These are phyloP conservation scores for Aspergillus sp. DNA, from an alignment of 2,329 filamentous ascomycete species.

Conservation along the genomic window DNA sequence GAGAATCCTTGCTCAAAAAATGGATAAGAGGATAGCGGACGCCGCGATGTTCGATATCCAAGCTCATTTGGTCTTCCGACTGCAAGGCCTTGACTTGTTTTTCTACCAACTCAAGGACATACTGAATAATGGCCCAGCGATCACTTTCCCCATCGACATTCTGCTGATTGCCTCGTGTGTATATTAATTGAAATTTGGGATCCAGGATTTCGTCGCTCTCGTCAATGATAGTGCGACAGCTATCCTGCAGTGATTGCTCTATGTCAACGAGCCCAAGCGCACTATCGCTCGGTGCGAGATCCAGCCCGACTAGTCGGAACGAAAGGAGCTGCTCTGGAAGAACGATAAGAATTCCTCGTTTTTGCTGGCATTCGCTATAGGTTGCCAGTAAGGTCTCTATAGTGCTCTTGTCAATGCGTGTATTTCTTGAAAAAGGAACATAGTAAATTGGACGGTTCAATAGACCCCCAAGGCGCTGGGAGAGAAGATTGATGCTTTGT, in stretches of 20 bases:
- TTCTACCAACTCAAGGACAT: conserved; percentile 3
- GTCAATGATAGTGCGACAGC: conserved; percentile 59
- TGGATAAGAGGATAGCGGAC: conserved; percentile 22
- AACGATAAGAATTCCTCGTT: conserved; percentile 56
- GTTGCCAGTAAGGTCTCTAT: conserved; percentile 37
- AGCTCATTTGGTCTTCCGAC: neutral
- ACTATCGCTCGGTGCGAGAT: too few species aligned
- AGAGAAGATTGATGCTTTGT: conserved; percentile 61
- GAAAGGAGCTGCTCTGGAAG: conserved; percentile 66
- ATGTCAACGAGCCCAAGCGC: neutral
- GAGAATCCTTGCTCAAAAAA: conserved; percentile 16
- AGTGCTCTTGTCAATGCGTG: conserved; percentile 30
- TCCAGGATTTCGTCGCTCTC: conserved; percentile 65
- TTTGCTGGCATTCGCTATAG: conserved; percentile 43
- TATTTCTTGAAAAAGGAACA: conserved; percentile 59
- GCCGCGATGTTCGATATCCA: conserved; percentile 16
- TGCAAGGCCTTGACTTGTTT: conserved; percentile 6
- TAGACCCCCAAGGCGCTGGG: conserved; percentile 56
- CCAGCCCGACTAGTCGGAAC: conserved; percentile 51
- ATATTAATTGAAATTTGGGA: conserved; percentile 60
- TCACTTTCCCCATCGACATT: conserved; percentile 44
- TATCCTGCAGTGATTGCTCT: neutral
- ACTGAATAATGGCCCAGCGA: conserved; percentile 1
- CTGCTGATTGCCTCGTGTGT: conserved; percentile 56
- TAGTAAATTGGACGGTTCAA: conserved; percentile 55